Conservation (phyloP, 352 stramenopile species). For the Sclerospora graminicola region DNA sequence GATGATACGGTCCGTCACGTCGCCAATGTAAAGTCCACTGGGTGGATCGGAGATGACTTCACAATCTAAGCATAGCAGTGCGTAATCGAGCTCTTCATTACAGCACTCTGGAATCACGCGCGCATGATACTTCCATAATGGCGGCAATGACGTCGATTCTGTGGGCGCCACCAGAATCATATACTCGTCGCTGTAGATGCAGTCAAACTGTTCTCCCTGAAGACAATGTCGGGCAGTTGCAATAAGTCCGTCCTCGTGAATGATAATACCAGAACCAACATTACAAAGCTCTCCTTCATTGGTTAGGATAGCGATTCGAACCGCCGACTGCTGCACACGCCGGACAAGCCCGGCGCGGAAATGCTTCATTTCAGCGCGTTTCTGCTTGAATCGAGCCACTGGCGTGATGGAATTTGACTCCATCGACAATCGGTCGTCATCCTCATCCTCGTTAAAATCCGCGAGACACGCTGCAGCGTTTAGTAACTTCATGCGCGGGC, state of each 20-base stretch:
- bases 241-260: slow-evolving; percentile 71
- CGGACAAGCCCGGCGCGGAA: slow-evolving; percentile 78
- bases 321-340: slow-evolving; percentile 75
- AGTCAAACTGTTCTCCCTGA: slow-evolving; percentile 80
- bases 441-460: slow-evolving; percentile 76
- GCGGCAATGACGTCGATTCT: slow-evolving; percentile 66
- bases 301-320: slow-evolving; percentile 77
- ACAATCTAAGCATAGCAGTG: slow-evolving; percentile 70
- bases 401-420: slow-evolving; percentile 55
- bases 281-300: slow-evolving; percentile 81
- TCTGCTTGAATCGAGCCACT: slow-evolving; percentile 72
- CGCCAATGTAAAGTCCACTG: slow-evolving; percentile 82
- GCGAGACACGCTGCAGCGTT: slow-evolving; percentile 75
- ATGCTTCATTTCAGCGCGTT: slow-evolving; percentile 76
- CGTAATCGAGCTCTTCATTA: slow-evolving; percentile 78
- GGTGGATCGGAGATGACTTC: slow-evolving; percentile 80
- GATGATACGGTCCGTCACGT: slow-evolving; percentile 82
- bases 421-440: slow-evolving; percentile 58
- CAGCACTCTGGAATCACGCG: slow-evolving; percentile 73
- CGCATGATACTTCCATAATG: slow-evolving; percentile 80
- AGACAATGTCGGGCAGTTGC: slow-evolving; percentile 73
- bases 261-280: slow-evolving; percentile 79
- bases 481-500: slow-evolving; percentile 76
- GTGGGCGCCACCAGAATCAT: slow-evolving; percentile 81
- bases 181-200: slow-evolving; percentile 81